These are phyloP conservation scores for Flaveria robusta DNA, from an alignment of 129 eudicot species.

Conservation along the genomic window DNA sequence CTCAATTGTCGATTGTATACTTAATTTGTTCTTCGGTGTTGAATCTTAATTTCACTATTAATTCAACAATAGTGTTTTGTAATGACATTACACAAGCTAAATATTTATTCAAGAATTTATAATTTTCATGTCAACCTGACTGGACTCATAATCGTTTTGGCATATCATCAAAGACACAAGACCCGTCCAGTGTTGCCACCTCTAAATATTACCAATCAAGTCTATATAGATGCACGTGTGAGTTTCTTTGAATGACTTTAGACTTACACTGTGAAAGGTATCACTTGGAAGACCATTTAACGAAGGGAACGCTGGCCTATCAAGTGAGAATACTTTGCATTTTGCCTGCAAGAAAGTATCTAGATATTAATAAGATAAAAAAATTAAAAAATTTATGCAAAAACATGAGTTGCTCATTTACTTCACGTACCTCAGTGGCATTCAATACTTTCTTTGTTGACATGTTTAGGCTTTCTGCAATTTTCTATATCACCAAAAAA, in stretches of 20 bases:
- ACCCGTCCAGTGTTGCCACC: conserved; percentile 3
- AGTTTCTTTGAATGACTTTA: not conserved
- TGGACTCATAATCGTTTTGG: not conserved
- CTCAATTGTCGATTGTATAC: no score
- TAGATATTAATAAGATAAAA: conserved; percentile 3
- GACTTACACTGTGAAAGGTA: conserved; percentile 88
- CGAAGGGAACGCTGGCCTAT: conserved; percentile 81
- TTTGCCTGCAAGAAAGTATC: conserved; percentile 54
- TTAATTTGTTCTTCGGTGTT: no score
- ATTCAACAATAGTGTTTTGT: no score
- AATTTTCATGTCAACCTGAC: not conserved
- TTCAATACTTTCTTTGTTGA: conserved; percentile 85
- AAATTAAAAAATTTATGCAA: conserved; percentile 10
- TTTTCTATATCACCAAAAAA: conserved; percentile 49
- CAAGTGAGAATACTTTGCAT: conserved; percentile 81
- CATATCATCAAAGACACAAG: not conserved
- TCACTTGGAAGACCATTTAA: conserved; percentile 81
- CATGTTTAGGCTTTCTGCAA: conserved; percentile 82
- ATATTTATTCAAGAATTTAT: not conserved
- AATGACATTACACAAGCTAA: not conserved
- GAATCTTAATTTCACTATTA: no score
- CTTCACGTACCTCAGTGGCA: conserved; percentile 81
- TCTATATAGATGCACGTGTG: not conserved
- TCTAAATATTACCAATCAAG: not conserved
- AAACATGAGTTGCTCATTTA: conserved; percentile 10